Percentiles rank a stretch among this genome's conserved stretches.
Evolutionary conservation across 768 basidiomycete genomes (phyloP).

Genomic region (Sistotremastrum niveocremeum): DNA sequence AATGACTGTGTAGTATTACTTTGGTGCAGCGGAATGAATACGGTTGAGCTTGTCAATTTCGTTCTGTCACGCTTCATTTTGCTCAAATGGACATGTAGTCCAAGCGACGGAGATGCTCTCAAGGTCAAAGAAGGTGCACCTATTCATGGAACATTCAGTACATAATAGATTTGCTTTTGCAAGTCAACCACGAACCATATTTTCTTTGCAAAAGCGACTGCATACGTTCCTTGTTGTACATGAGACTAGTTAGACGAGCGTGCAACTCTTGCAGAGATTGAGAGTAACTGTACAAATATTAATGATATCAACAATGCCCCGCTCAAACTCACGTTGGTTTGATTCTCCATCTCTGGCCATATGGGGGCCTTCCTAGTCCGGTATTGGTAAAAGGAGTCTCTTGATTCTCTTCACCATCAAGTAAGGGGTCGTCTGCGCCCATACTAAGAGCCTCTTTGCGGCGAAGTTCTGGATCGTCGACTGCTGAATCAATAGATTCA

Average conservation of each 20-base stretch:
- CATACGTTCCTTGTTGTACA: slow-evolving; percentile 33
- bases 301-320: too few species aligned
- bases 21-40: slow-evolving; percentile 48
- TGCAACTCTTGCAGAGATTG: slow-evolving; percentile 37
- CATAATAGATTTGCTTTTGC: not conserved
- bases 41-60: slow-evolving; percentile 30
- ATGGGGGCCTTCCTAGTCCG: too few species aligned
- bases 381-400: not conserved
- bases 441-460: slow-evolving; percentile 2
- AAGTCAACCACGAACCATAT: slow-evolving; percentile 31
- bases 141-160: slow-evolving; percentile 14
- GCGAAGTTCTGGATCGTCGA: slow-evolving; percentile 20
- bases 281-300: slow-evolving; percentile 38
- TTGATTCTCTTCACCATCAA: not conserved
- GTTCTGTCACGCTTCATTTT: slow-evolving; percentile 48
- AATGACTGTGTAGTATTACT: slow-evolving; percentile 54
- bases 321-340: slow-evolving; percentile 42
- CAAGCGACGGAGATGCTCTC: slow-evolving; percentile 51
- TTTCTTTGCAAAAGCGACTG: slow-evolving; percentile 38
- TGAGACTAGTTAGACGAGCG: slow-evolving; percentile 27
- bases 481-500: slow-evolving; percentile 37
- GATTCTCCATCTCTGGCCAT: slow-evolving; percentile 36
- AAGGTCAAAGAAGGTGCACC: slow-evolving; percentile 63
- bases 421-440: slow-evolving; percentile 10
- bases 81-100: slow-evolving; percentile 63